phyloP scores from a whole-genome alignment of 1,284 basidiomycete genomes.

The Ceratobasidium sp. region DNA sequence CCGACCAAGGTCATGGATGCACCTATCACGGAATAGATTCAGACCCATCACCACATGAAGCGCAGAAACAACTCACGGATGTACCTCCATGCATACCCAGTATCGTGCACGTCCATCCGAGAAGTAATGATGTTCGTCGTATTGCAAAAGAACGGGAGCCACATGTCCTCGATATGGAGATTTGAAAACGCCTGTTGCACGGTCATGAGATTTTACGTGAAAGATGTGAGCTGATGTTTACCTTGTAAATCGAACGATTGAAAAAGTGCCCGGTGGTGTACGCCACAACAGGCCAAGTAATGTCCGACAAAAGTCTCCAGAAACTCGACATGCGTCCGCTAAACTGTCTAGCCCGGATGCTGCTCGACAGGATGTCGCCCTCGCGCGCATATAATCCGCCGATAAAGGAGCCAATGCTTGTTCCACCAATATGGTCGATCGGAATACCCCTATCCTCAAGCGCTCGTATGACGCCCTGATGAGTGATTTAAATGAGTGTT shows the following conservation, averaged over 20 bases:
- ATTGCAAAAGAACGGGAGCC: slow-evolving; percentile 98
- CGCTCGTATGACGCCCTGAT: slow-evolving; percentile 82
- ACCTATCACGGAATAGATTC: slow-evolving; percentile 59
- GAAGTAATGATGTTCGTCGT: slow-evolving; percentile 99
- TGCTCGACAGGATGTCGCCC: slow-evolving; percentile 85
- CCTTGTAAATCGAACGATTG: slow-evolving; percentile 84
- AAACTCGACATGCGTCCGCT: slow-evolving; percentile 90
- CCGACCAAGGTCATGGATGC: slow-evolving; percentile 98
- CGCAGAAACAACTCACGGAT: slow-evolving; percentile 61
- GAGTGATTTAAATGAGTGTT: neutral
- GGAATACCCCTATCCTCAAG: slow-evolving; percentile 92
- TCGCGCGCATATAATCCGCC: slow-evolving; percentile 97
- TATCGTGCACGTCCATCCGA: slow-evolving; percentile 96
- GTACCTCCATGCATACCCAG: slow-evolving; percentile 92
- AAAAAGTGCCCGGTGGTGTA: slow-evolving; percentile 98
- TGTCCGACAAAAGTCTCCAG: slow-evolving; percentile 93
- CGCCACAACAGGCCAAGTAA: slow-evolving; percentile 96
- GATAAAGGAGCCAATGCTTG: slow-evolving; percentile 89
- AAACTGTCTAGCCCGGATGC: slow-evolving; percentile 90
- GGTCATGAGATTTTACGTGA: neutral
- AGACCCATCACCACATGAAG: slow-evolving; percentile 1
- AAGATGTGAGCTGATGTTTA: slow-evolving; percentile 44
- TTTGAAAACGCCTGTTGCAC: slow-evolving; percentile 71
- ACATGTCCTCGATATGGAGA: slow-evolving; percentile 71
- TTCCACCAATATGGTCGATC: slow-evolving; percentile 87